A percentile compares a stretch with the other conserved stretches of the same genome.
These are phyloP conservation scores for Phanerodontia chrysosporium DNA, from an alignment of 768 basidiomycete species.

Conservation along the genomic window DNA sequence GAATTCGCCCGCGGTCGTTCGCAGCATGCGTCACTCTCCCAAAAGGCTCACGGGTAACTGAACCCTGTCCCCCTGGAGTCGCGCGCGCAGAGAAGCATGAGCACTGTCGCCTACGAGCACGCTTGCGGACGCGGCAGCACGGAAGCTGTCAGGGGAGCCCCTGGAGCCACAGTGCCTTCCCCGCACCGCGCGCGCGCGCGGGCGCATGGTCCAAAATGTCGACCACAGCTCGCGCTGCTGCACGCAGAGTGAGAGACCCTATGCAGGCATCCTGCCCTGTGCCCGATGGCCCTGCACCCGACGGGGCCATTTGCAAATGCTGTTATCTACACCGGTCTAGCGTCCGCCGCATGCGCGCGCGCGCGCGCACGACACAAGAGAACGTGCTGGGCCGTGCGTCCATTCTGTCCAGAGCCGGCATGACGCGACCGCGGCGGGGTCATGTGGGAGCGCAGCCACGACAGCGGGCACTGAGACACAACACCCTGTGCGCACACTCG, in stretches of 20 bases:
- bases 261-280: not conserved
- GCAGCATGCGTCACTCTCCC: not conserved
- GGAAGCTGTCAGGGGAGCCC: not conserved
- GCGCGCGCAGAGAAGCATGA: too few relatives aligned
- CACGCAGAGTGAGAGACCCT: not conserved
- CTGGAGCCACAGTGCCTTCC: not conserved
- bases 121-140: not conserved
- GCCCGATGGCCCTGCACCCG: not conserved
- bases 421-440: not conserved
- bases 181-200: not conserved
- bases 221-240: not conserved
- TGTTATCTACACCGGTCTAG: slow-evolving; percentile 1
- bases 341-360: not conserved
- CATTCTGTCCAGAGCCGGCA: not conserved
- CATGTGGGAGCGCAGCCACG: not conserved
- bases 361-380: too few relatives aligned
- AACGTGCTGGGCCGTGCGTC: not conserved
- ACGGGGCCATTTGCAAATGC: not conserved
- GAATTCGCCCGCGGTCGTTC: not conserved
- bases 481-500: not conserved
- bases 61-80: too few relatives aligned
- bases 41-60: too few relatives aligned
- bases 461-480: not conserved
- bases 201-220: not conserved
- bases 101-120: too few relatives aligned